Base-by-base conservation (phyloP, 805 yeast species). In the Saccharomycopsis vini region DNA sequence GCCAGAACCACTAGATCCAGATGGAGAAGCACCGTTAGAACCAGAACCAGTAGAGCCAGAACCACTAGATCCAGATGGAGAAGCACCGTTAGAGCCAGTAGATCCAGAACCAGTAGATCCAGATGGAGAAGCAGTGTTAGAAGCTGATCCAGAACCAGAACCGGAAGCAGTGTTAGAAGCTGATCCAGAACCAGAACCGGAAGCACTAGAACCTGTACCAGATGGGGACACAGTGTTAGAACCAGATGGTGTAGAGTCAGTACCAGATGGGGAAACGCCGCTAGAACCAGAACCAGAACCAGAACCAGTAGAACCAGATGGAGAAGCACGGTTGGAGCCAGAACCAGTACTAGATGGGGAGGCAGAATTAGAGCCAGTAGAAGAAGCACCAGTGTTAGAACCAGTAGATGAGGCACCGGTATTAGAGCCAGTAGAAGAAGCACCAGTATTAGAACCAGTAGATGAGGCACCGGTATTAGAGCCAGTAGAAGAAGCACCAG, bases 251-350 rank as follows among this genome's bases (percentile, higher is more conserved):
- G 47, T 7, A 42, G 15, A 19, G 29, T 33, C 20, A 29, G 46
- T 20, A 12, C 26, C 37, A 41, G 47, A 43, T 12, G n/a, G n/a
- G n/a, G n/a, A n/a, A n/a, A n/a, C n/a, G n/a, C 29, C 29, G 29
- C 29, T 46, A 26, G 49, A 42, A 33, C 39, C 41, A 28, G 46
- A 40, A 35, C 38, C 20, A n/a, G 36, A 9, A 16, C 23, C 39
- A 43, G 38, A 36, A 3, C 15, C 13, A 13, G 5, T 19, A 15
- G 43, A 31, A 28, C 26, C 36, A 21, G 43, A 40, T 4, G 33
- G 45, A 30, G 43, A 28, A 26, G 23, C 46, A 36, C 39, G 21
- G 10, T 16, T 23, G 3, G 44, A 20, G 34, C 20, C 45, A 41
- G 29, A n/a, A 31, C 13, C 20, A 15, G 47, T 32, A n/a, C 35